Base-by-base conservation (phyloP, 305 asterid genomes). In the Monarda citriodora region DNA sequence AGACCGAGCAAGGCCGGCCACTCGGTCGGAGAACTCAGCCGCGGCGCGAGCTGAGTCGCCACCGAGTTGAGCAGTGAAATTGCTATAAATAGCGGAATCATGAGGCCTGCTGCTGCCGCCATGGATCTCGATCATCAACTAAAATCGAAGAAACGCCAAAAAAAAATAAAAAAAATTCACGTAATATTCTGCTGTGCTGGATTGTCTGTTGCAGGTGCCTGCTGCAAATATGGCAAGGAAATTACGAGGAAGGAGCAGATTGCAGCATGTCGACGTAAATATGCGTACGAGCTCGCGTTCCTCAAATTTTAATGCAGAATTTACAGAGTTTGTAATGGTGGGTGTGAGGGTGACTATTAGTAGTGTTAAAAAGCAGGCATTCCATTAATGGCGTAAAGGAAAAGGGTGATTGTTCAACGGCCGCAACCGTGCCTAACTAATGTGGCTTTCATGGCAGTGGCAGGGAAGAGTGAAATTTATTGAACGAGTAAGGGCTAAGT, bases 1-100 rank as follows among this genome's bases (percentile, higher is more conserved):
- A 86, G 88, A 18, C 70, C 66, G 56, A 77, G 63, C 56, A 86
- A 64, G 22, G 88, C 83, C 54, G 64, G 64, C 65, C 73, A 68
- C 74, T 86, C 95, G 47, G 76, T 41, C 38, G 45, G 44, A 4
- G 69, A 76, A 49, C 73, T 78, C 63, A 75, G 73, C 32, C 61
- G 73, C 26, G 55, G 65, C 9, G 31, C 53, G 12, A 66, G 25
- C 61, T 66, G 82, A 70, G 80, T 31, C 41, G 77, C 31, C 41
- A 31, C 77, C 37, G 73, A 67, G 72, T 55, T 54, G 56, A 74
- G 68, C 29, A 69, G 50, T 37, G 65, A 45, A 58, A 72, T 20
- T 9, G 14, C 8, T 38, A 72, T 22, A 1, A 70, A 37, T 16
- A 40, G 20, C 29, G 64, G 47, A 63, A 74, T 25, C 71, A 53